These are phyloP conservation scores for Tylopilus felleus DNA, from an alignment of 768 basidiomycete genomes.

Conservation along the genomic window DNA sequence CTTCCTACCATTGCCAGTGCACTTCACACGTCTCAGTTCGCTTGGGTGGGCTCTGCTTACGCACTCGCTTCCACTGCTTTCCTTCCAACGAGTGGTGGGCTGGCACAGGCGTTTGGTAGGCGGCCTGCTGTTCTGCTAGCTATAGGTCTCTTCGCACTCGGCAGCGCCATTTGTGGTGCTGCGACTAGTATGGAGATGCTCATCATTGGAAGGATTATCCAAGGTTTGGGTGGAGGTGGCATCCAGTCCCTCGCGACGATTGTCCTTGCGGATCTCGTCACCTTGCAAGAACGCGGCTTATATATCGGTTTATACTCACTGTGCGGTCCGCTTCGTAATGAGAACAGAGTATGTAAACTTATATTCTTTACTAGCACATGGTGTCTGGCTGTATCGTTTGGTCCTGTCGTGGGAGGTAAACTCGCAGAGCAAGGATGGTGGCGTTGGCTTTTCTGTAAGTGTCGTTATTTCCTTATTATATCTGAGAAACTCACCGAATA, in stretches of 20 bases:
- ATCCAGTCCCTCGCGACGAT: not conserved
- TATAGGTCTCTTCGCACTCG: not conserved
- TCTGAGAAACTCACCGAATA: not conserved
- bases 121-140: not conserved
- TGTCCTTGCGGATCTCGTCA: not conserved
- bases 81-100: not conserved
- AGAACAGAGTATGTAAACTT: not conserved
- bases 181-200: not conserved
- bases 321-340: not conserved
- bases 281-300: not conserved
- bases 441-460: not conserved
- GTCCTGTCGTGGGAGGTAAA: not conserved
- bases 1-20: not conserved
- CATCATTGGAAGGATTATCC: not conserved
- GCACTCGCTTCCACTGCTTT: not conserved
- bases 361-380: not conserved
- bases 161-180: not conserved
- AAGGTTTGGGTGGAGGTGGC: constrained; percentile 1
- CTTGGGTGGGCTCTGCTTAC: not conserved
- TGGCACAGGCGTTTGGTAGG: not conserved
- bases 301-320: not conserved
- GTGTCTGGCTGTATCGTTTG: not conserved
- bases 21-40: not conserved
- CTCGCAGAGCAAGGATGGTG: not conserved
- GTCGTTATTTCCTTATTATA: not conserved